Evolutionary conservation across 164 flowering plant species (phyloP), one percentile per base, ranked within the genome.

Genomic region (Annona cherimola): DNA sequence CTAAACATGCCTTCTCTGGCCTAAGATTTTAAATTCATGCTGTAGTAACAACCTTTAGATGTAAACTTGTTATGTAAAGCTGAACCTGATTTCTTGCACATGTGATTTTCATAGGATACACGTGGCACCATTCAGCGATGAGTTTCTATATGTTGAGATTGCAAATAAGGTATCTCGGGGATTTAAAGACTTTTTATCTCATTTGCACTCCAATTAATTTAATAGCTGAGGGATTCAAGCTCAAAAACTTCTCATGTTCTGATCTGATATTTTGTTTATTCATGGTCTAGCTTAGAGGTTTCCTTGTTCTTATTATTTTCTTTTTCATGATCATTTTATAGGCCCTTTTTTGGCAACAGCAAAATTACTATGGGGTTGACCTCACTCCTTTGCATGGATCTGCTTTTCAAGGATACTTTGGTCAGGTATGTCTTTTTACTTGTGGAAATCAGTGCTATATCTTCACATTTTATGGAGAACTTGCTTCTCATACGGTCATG

Each of bases 301-400:
- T 40, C 14, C 3, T 42, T 65, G 11, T 41, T 3, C 67, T 65
- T 5, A 42, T 4, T 16, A 65, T 65, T 65, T 79, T 46, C 42
- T 69, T 69, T 26, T 50, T 64, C 14, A 55, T 72, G 16, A 1
- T 65, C 74, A 1, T 67, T 65, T 76, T 44, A 69, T 83, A 93
- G 99, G 92, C 99, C 64, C 93, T 95, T 71, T 95, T 95, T 79
- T 93, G 99, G 99, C 98, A 95, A 85, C 99, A 95, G 79, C 92
- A 84, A 66, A 93, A 86, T 72, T 95, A 93, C 77, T 93, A 74
- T 83, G 99, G 97, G 72, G 98, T 95, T 69, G 90, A 95, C 80
- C 86, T 95, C 79, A 88, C 91, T 75, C 81, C 99, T 41, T 84
- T 95, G 62, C 74, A 93, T 81, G 91, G 91, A 69, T 83, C 98